A percentile compares a stretch with the other conserved stretches of the same genome.
Evolutionary conservation across 148 eudicot genomes (phyloP).

Genomic region (Nepenthes mirabilis): DNA sequence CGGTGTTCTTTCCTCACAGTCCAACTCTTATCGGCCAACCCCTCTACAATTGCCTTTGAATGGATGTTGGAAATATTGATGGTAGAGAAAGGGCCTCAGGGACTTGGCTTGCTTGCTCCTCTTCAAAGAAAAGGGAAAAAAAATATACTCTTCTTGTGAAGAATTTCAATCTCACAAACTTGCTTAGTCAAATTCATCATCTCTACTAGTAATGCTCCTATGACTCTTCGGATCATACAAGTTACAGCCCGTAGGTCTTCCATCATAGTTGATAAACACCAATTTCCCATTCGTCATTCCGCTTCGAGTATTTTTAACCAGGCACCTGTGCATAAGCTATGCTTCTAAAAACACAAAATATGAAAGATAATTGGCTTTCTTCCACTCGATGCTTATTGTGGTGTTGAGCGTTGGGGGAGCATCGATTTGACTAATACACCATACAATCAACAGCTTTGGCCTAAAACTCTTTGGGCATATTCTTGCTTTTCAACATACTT

Average conservation of each 20-base stretch:
- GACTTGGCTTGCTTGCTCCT: neutral
- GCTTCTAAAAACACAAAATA: neutral
- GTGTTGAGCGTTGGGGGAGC: neutral
- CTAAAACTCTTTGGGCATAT: constrained; percentile 7
- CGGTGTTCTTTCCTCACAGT: too few relatives aligned
- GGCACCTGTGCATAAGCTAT: neutral
- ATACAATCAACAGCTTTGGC: constrained; percentile 1
- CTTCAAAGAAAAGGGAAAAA: neutral
- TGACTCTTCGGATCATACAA: neutral
- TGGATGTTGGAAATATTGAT: neutral
- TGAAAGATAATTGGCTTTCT: constrained; percentile 3
- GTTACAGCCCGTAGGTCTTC: neutral
- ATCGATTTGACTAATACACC: constrained; percentile 3
- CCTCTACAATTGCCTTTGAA: neutral
- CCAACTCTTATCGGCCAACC: too few relatives aligned
- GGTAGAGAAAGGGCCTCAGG: neutral
- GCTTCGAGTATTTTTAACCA: neutral
- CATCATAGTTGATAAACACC: neutral
- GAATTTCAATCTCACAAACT: neutral
- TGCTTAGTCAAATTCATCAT: neutral
- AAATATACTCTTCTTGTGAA: neutral
- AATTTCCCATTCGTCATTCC: neutral
- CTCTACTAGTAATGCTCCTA: neutral
- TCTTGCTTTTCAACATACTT: constrained; percentile 7
- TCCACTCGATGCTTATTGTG: constrained; percentile 5